Evolutionary conservation across 2,329 filamentous ascomycete species (phyloP).

Genomic region (Beauveria caledonica): DNA sequence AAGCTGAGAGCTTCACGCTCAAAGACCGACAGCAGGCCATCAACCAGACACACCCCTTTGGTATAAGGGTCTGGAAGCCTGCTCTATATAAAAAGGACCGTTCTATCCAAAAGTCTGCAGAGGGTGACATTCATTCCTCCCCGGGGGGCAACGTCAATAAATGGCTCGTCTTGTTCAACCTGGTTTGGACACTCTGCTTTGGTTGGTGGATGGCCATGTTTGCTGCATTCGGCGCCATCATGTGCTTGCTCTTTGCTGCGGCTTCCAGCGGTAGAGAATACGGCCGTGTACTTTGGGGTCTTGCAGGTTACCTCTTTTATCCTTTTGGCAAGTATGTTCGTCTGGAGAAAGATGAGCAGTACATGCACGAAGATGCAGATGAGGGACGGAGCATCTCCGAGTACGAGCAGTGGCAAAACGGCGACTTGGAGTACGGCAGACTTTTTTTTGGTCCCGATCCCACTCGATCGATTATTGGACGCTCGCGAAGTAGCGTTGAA

Average conservation of each 20-base stretch:
- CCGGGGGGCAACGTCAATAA: slow-evolving; percentile 79
- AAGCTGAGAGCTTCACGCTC: slow-evolving; percentile 94
- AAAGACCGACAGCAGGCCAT: slow-evolving; percentile 96
- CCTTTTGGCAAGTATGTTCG: slow-evolving; percentile 96
- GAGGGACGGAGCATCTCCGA: slow-evolving; percentile 96
- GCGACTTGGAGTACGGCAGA: slow-evolving; percentile 89
- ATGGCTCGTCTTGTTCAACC: slow-evolving; percentile 81
- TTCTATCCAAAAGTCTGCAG: slow-evolving; percentile 91
- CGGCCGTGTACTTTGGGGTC: slow-evolving; percentile 72
- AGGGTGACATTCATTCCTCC: slow-evolving; percentile 93
- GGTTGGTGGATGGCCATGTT: slow-evolving; percentile 91
- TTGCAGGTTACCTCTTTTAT: slow-evolving; percentile 84
- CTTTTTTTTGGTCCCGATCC: slow-evolving; percentile 87
- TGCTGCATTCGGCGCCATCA: slow-evolving; percentile 62
- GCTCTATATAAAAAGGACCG: slow-evolving; percentile 96
- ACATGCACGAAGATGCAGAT: slow-evolving; percentile 87
- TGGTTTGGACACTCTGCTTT: slow-evolving; percentile 83
- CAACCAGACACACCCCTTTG: slow-evolving; percentile 97
- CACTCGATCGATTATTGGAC: slow-evolving; percentile 73
- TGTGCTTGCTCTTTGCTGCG: slow-evolving; percentile 74
- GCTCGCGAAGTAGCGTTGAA: slow-evolving; percentile 80
- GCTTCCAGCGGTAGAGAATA: slow-evolving; percentile 77
- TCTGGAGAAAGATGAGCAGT: slow-evolving; percentile 87
- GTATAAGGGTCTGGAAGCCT: slow-evolving; percentile 98
- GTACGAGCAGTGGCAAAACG: slow-evolving; percentile 98